These are phyloP conservation scores for Magnolia sinica DNA, from an alignment of 164 flowering plant genomes.

Conservation along the genomic window DNA sequence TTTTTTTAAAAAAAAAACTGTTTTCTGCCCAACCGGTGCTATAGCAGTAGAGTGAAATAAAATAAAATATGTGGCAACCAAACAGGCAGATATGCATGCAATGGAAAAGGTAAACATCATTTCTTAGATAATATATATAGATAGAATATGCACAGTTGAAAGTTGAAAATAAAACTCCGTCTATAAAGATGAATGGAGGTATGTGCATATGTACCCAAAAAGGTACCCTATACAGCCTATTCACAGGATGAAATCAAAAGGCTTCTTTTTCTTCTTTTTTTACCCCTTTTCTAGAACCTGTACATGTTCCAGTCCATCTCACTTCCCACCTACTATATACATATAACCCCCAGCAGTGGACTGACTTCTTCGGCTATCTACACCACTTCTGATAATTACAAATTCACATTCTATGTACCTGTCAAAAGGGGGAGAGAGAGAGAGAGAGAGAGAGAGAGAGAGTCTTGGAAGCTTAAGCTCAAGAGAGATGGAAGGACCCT, in stretches of 20 bases:
- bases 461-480: background rate
- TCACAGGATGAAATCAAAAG: background rate
- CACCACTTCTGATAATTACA: constrained; percentile 19
- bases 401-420: constrained; percentile 17
- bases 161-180: too few relatives aligned
- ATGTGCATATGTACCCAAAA: too few relatives aligned
- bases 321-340: background rate
- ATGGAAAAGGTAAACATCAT: too few relatives aligned
- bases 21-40: too few relatives aligned
- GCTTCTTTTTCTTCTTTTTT: background rate
- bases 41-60: too few relatives aligned
- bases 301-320: background rate
- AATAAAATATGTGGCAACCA: too few relatives aligned
- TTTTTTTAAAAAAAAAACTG: too few relatives aligned
- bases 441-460: background rate
- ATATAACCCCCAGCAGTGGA: background rate
- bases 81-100: too few relatives aligned
- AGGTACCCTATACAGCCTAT: background rate
- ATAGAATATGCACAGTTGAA: too few relatives aligned
- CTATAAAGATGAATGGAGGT: too few relatives aligned
- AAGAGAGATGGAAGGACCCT: constrained; percentile 90
- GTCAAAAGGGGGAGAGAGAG: background rate
- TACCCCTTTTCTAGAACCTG: background rate
- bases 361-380: background rate
- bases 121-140: too few relatives aligned